A percentile compares a stretch with the other conserved stretches of the same genome.
Conservation (phyloP, 2,329 filamentous ascomycete genomes). For the Exophiala dermatitidis region DNA sequence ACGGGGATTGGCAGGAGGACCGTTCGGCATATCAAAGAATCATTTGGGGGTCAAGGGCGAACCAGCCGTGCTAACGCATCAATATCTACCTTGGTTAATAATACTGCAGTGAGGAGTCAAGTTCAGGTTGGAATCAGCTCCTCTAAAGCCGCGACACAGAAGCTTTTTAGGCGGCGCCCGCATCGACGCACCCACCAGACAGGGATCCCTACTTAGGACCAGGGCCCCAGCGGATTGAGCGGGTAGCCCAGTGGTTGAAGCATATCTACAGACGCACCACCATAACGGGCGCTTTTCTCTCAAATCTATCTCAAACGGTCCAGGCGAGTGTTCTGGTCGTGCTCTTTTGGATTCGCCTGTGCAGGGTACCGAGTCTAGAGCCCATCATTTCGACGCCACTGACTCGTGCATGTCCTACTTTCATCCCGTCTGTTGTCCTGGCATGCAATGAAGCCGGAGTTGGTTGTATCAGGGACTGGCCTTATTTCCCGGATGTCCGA, state of each 20-base stretch:
- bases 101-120: background rate
- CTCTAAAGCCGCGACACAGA: background rate
- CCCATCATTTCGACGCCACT: background rate
- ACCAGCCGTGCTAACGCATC: background rate
- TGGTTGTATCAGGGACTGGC: background rate
- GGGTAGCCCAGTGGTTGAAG: background rate
- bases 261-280: background rate
- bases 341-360: background rate
- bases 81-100: background rate
- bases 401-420: conserved; percentile 2
- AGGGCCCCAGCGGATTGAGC: background rate
- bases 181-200: background rate
- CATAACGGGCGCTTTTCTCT: background rate
- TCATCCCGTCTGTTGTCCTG: background rate
- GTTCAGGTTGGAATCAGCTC: background rate
- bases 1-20: background rate
- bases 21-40: background rate
- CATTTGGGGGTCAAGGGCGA: background rate
- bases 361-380: background rate
- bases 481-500: background rate
- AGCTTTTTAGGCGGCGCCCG: background rate
- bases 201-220: background rate
- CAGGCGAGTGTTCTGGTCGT: background rate
- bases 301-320: background rate
- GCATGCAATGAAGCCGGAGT: background rate